Percentiles rank a stretch among this genome's conserved stretches.
Evolutionary conservation across 169 alveolate species (phyloP).

Genomic region (Plasmodium reichenowi): DNA sequence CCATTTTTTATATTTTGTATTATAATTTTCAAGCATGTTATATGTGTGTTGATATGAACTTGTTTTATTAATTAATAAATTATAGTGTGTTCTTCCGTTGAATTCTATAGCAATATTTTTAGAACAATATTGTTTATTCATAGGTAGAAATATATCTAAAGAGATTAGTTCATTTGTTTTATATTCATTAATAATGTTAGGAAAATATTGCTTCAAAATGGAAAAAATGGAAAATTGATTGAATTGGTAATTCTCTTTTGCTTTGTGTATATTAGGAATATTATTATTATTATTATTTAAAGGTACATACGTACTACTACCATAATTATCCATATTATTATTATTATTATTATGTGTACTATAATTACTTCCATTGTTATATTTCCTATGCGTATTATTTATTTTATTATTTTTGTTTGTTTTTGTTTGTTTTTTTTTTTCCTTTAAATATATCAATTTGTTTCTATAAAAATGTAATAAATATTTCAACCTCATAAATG

Average conservation of each 20-base stretch:
- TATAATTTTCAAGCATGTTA: constrained; percentile 30
- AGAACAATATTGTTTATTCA: constrained; percentile 3
- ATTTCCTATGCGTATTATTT: neutral
- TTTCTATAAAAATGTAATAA: constrained; percentile 25
- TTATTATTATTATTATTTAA: too few relatives aligned
- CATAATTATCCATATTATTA: too few relatives aligned
- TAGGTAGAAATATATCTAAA: constrained; percentile 29
- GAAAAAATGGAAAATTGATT: constrained; percentile 23
- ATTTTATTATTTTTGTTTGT: neutral
- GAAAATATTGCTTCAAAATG: constrained; percentile 32
- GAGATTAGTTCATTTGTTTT: constrained; percentile 18
- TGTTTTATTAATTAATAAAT: constrained; percentile 14
- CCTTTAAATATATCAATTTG: neutral
- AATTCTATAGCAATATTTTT: constrained; percentile 56
- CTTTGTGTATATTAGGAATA: neutral
- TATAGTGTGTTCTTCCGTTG: constrained; percentile 70
- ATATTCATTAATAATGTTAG: constrained; percentile 31
- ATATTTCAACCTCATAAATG: constrained; percentile 4
- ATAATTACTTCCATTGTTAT: too few relatives aligned
- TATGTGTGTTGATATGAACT: neutral
- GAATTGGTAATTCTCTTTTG: constrained; percentile 3
- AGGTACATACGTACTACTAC: too few relatives aligned
- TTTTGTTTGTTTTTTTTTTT: constrained; percentile 3
- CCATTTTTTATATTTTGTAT: constrained; percentile 65
- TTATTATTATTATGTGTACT: too few relatives aligned